Base-by-base conservation (phyloP, 176 grass and related monocot genomes). In the Tillandsia fasciculata region DNA sequence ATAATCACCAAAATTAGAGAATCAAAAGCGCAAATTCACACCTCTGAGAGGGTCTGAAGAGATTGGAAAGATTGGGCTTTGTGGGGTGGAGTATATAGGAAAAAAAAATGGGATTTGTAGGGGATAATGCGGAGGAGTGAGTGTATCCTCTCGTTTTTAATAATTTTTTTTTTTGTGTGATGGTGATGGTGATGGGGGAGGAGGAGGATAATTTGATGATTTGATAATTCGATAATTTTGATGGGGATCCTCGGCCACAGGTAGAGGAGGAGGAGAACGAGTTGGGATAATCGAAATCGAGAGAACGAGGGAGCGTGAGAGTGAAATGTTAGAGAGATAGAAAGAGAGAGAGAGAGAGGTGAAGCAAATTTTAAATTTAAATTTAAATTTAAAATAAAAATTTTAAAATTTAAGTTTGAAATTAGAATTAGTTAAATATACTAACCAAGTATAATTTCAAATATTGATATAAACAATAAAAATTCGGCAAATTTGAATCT, bases 121-220 rank as follows among this genome's bases (percentile, higher is more conserved):
- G 12, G 77, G 77, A 79, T 79, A 79, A 79, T 79, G 68, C 23
- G 64, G 9, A 20, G 49, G 48, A 79, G 6, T 79, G 24, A 65
- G 54, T 71, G 68, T 22, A 79, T 52, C 77, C 77, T 65, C 77
- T 72, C 77, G 10, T 72, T 79, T 70, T 52, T 48, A 20, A 20
- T 20, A 20, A 20, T 20, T 20, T 20, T 20, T 20, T 20, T 69
- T 57, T 59, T 54, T 9, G 3, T 29, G 48, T 77, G 33, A 77
- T 77, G 59, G 15, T 13, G 1, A 49, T 65, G 53, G 11, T 9
- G 9, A 48, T 79, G 23, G 66, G 20, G 26, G 61, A 18, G 65
- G 47, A 73, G 65, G 50, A 24, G 15, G 15, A 42, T 65, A 50
- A 48, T 48, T 50, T 6, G 14, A 65, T 47, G 15, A 57, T 33